Conservation (phyloP, 192 early-diverging fungal species). For the Kickxella alabastrina region DNA sequence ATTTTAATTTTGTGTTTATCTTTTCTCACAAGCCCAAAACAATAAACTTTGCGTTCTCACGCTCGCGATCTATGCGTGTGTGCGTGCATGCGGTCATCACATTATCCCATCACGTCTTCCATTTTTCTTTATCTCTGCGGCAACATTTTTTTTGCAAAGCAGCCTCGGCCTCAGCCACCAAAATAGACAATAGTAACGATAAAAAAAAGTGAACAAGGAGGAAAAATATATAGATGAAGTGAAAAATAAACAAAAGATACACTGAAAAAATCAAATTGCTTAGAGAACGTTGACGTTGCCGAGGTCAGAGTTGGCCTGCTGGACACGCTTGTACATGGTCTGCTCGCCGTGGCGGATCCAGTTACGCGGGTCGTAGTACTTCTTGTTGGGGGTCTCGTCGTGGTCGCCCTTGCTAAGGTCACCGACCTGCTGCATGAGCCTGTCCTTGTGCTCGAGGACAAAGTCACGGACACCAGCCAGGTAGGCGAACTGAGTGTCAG, state of each 20-base stretch:
- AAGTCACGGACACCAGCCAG: constrained; percentile 83
- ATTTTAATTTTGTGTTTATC: too few species aligned
- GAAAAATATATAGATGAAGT: too few species aligned
- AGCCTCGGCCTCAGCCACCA: too few species aligned
- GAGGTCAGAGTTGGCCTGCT: constrained; percentile 74
- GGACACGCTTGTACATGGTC: constrained; percentile 77
- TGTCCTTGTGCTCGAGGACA: constrained; percentile 82
- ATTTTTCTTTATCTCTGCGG: too few species aligned
- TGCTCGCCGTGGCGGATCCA: constrained; percentile 89
- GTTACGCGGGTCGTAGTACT: constrained; percentile 95
- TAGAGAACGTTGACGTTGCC: constrained; percentile 67
- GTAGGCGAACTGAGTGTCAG: constrained; percentile 98
- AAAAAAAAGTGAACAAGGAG: background rate
- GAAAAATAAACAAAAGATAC: background rate
- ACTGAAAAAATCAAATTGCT: constrained; percentile 3
- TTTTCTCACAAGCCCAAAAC: too few species aligned
- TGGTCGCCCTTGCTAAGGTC: constrained; percentile 87
- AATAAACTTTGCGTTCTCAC: too few species aligned
- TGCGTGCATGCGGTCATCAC: too few species aligned
- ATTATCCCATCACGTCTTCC: too few species aligned
- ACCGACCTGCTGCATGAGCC: constrained; percentile 89
- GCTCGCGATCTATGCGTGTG: too few species aligned
- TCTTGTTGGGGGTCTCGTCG: constrained; percentile 91
- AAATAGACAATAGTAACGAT: background rate
- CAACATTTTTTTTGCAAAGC: too few species aligned